Evolutionary conservation across 2,329 filamentous ascomycete genomes (phyloP).

Genomic region (Sphaerulina vaccinii): DNA sequence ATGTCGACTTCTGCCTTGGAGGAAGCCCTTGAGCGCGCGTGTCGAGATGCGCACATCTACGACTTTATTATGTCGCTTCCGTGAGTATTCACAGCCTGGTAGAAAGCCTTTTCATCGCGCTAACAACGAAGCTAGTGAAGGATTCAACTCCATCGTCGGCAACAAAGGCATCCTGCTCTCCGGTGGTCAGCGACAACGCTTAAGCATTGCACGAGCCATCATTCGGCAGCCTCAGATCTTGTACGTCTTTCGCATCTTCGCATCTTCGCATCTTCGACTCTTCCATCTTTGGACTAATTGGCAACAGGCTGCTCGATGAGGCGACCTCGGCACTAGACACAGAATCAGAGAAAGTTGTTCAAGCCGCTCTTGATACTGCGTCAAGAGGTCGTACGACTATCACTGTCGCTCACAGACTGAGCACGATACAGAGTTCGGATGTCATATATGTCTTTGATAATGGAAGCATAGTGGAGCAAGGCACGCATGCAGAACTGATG

Average conservation of each 20-base stretch:
- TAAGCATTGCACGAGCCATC: conserved; percentile 40
- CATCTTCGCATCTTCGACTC: too few species aligned
- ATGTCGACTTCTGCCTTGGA: conserved; percentile 35
- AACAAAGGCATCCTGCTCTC: conserved; percentile 33
- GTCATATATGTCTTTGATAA: conserved; percentile 46
- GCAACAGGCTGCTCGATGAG: neutral
- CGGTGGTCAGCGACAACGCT: conserved; percentile 37
- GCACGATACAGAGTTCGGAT: conserved; percentile 44
- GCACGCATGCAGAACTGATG: conserved; percentile 33
- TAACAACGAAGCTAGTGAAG: conserved; percentile 35
- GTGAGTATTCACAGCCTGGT: conserved; percentile 20
- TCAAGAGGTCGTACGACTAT: conserved; percentile 35
- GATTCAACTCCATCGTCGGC: conserved; percentile 36
- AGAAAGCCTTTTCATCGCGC: conserved; percentile 37
- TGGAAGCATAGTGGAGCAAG: conserved; percentile 44
- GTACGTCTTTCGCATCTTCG: conserved; percentile 25
- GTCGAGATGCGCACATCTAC: conserved; percentile 52
- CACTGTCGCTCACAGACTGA: conserved; percentile 45
- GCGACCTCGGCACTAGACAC: conserved; percentile 34
- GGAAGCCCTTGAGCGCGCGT: conserved; percentile 50
- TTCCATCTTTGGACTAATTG: too few species aligned
- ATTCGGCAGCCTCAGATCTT: conserved; percentile 39
- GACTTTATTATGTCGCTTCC: conserved; percentile 49
- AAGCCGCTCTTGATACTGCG: conserved; percentile 35
- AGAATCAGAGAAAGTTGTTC: conserved; percentile 34